Conservation (phyloP, 306 rosid genomes). For the Nissolia schottii region DNA sequence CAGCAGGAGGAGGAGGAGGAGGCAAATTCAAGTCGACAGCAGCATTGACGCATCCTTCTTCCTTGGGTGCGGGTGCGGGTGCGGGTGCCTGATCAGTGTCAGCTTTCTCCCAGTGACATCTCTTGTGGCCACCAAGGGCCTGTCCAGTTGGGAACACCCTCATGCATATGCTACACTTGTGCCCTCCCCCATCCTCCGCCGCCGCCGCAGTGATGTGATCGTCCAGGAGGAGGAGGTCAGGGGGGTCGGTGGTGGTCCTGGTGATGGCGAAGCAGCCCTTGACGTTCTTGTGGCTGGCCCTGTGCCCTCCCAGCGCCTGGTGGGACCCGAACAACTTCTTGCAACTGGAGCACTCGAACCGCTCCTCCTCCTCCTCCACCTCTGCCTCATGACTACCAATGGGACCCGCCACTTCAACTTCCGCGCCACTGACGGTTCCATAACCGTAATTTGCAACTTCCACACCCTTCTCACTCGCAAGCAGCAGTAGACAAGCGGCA, state of each 20-base stretch:
- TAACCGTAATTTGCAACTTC: not conserved
- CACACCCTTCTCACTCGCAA: constrained; percentile 35
- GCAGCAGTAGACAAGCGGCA: constrained; percentile 53
- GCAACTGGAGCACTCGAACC: constrained; percentile 70
- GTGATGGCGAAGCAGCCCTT: not conserved
- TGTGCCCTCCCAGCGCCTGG: constrained; percentile 80
- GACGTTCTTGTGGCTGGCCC: constrained; percentile 28
- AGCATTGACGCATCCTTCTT: no score
- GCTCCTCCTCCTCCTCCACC: not conserved
- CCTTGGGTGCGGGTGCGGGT: not conserved
- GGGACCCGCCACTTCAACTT: not conserved
- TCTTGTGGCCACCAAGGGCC: not conserved
- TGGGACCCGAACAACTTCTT: constrained; percentile 76
- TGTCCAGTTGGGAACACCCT: not conserved
- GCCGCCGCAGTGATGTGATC: not conserved
- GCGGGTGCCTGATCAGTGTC: not conserved
- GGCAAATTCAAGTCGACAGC: constrained; percentile 64
- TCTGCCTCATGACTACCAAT: not conserved
- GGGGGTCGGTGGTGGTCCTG: not conserved
- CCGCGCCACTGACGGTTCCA: not conserved
- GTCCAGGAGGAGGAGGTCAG: not conserved
- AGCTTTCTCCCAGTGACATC: not conserved
- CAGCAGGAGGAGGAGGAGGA: constrained; percentile 16
- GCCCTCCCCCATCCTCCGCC: not conserved
- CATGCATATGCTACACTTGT: constrained; percentile 45